Conservation (phyloP, 805 yeast species). For the Monosporozyma aerobia region DNA sequence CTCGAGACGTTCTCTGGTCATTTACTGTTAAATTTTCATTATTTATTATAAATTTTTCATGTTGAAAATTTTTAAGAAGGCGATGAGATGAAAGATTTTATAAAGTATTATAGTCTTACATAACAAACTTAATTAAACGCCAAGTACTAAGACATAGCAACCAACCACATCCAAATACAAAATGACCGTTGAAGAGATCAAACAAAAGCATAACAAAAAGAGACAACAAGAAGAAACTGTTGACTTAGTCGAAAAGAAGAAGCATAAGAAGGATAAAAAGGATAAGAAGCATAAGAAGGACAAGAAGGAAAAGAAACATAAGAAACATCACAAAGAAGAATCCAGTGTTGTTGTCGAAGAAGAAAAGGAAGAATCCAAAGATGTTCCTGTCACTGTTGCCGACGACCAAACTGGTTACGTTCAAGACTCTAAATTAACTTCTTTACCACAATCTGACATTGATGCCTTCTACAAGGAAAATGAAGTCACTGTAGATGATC, state of each 20-base stretch:
- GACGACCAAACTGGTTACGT: constrained; percentile 21
- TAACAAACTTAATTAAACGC: not conserved
- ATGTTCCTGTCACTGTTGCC: constrained; percentile 3
- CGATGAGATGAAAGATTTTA: not conserved
- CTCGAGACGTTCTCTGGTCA: not conserved
- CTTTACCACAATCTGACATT: constrained; percentile 44
- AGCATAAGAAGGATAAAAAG: constrained; percentile 26
- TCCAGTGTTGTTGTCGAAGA: constrained; percentile 23
- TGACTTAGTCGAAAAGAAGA: constrained; percentile 23
- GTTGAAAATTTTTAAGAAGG: not conserved
- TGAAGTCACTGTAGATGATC: constrained; percentile 75
- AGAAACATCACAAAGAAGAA: constrained; percentile 22
- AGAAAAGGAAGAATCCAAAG: not conserved
- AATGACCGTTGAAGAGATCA: constrained; percentile 31
- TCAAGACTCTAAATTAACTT: constrained; percentile 34
- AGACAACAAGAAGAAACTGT: constrained; percentile 29
- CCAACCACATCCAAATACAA: not conserved
- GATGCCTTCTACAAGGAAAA: constrained; percentile 56
- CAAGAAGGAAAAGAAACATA: constrained; percentile 21
- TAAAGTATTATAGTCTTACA: not conserved
- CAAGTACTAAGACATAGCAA: not conserved
- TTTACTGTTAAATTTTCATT: not conserved
- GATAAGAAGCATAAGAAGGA: constrained; percentile 22
- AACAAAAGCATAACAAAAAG: constrained; percentile 30
- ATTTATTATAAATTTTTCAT: not conserved